These are phyloP conservation scores for Rosa persica DNA, from an alignment of 306 rosid genomes.

Conservation along the genomic window DNA sequence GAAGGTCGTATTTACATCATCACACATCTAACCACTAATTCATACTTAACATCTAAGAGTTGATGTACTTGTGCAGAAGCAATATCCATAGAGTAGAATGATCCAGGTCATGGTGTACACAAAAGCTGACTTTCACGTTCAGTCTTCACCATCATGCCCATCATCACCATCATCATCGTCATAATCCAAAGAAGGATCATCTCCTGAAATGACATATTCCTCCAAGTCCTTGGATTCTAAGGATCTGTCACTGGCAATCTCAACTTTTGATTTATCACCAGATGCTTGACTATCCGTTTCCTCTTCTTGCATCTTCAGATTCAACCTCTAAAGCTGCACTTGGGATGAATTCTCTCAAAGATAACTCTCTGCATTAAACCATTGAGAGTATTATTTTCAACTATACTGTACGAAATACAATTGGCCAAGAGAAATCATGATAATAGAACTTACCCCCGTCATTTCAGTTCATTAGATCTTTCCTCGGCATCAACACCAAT, in stretches of 20 bases:
- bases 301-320: slow-evolving; percentile 55
- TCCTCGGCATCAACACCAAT: slow-evolving; percentile 65
- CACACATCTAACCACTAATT: neutral
- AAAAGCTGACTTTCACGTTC: slow-evolving; percentile 17
- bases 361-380: slow-evolving; percentile 30
- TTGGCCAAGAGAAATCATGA: slow-evolving; percentile 8
- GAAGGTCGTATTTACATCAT: slow-evolving; percentile 17
- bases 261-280: slow-evolving; percentile 40
- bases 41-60: neutral
- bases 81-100: neutral
- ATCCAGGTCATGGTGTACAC: neutral
- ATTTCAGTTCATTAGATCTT: slow-evolving; percentile 40
- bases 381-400: slow-evolving; percentile 11
- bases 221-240: slow-evolving; percentile 31
- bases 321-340: slow-evolving; percentile 78
- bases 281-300: slow-evolving; percentile 46
- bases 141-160: slow-evolving; percentile 22
- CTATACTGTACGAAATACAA: too few relatives aligned
- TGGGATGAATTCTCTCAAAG: slow-evolving; percentile 70
- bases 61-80: neutral
- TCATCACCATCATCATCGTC: slow-evolving; percentile 17
- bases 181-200: slow-evolving; percentile 30
- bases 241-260: slow-evolving; percentile 26
- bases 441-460: slow-evolving; percentile 50
- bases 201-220: slow-evolving; percentile 22